These are phyloP conservation scores for Tricholoma hemisulphureum DNA, from an alignment of 768 basidiomycete species.

Conservation along the genomic window DNA sequence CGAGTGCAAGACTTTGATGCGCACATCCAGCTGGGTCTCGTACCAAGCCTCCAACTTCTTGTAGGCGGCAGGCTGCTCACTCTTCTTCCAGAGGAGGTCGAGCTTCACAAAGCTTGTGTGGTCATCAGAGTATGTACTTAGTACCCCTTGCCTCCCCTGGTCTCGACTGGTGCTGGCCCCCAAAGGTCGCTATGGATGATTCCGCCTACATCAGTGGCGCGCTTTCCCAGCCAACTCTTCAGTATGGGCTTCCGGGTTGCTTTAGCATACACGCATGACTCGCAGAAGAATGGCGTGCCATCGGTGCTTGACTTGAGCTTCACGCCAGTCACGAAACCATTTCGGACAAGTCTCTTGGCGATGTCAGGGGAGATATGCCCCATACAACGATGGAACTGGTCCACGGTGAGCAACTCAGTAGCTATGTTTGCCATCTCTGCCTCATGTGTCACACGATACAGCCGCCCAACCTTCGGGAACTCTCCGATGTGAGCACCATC, in stretches of 20 bases:
- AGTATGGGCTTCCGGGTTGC: constrained; percentile 7
- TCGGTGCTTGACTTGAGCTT: not conserved
- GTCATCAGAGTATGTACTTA: constrained; percentile 35
- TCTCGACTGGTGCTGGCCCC: constrained; percentile 31
- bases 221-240: not conserved
- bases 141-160: constrained; percentile 15
- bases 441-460: constrained; percentile 19
- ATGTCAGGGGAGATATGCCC: constrained; percentile 31
- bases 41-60: constrained; percentile 31
- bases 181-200: no score
- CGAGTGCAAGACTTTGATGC: constrained; percentile 34
- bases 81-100: no score
- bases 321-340: no score
- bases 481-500: constrained; percentile 8
- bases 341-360: no score
- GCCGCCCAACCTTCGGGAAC: constrained; percentile 12
- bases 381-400: constrained; percentile 27
- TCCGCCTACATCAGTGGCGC: no score
- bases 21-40: constrained; percentile 28
- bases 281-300: constrained; percentile 18
- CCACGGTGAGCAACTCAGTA: constrained; percentile 21
- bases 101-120: constrained; percentile 5
- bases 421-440: not conserved
- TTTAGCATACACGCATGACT: not conserved
- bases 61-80: constrained; percentile 6